Evolutionary conservation across 2,329 filamentous ascomycete species (phyloP).

Genomic region (Clonostachys rosea): DNA sequence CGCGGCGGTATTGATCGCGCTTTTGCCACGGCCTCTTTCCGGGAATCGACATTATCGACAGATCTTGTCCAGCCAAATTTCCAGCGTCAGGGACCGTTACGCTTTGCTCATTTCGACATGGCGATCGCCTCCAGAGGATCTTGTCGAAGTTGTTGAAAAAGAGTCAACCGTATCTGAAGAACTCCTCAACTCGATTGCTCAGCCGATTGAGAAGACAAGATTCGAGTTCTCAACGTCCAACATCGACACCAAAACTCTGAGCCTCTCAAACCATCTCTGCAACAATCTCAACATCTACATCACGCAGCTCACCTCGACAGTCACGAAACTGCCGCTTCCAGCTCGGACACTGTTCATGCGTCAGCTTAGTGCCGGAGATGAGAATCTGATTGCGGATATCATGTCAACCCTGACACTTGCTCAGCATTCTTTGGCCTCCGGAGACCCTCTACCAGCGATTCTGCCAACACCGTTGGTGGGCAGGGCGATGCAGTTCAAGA

Average conservation of each 20-base stretch:
- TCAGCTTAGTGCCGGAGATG: conserved; percentile 26
- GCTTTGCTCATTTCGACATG: conserved; percentile 40
- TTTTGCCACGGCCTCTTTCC: conserved; percentile 40
- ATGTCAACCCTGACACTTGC: conserved; percentile 43
- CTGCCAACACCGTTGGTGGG: conserved; percentile 38
- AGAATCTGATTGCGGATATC: conserved; percentile 36
- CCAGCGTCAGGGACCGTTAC: conserved; percentile 40
- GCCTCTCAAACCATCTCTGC: conserved; percentile 17
- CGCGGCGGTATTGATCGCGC: conserved; percentile 35
- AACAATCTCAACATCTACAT: conserved; percentile 24
- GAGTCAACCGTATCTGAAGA: conserved; percentile 21
- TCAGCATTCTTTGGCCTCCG: conserved; percentile 40
- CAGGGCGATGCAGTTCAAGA: too few relatives aligned
- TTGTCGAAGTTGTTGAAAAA: conserved; percentile 15
- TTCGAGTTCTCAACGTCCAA: conserved; percentile 20
- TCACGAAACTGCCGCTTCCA: conserved; percentile 22
- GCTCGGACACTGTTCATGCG: conserved; percentile 27
- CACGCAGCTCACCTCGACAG: conserved; percentile 21
- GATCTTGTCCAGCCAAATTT: conserved; percentile 34
- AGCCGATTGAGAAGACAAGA: conserved; percentile 16
- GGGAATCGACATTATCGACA: conserved; percentile 36
- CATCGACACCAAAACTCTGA: conserved; percentile 20
- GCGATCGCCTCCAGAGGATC: conserved; percentile 19
- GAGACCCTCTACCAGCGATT: conserved; percentile 38
- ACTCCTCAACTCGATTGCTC: conserved; percentile 14